Evolutionary conservation across 345 rosid genomes (phyloP).

Genomic region (Durio zibethinus): DNA sequence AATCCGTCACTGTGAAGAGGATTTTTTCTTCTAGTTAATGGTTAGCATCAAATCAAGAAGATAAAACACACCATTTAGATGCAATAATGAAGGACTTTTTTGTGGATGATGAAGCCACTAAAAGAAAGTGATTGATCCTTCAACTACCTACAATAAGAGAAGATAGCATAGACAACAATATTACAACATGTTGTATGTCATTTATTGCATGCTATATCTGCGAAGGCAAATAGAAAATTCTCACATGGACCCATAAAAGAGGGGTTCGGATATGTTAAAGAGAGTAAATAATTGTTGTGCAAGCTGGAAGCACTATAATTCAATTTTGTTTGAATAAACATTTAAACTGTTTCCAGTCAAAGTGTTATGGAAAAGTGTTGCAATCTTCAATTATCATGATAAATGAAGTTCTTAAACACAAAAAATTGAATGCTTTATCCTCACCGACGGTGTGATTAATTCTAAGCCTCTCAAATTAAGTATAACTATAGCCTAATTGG

Average conservation of each 20-base stretch:
- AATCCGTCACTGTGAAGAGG: not conserved
- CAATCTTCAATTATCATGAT: conserved; percentile 3
- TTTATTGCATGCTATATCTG: not conserved
- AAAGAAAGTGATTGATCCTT: not conserved
- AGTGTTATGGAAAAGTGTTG: not conserved
- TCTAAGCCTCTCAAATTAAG: conserved; percentile 9
- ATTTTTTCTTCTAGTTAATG: not conserved
- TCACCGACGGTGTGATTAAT: conserved; percentile 2
- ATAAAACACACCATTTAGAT: not conserved
- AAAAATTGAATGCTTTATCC: not conserved
- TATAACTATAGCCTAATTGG: not conserved
- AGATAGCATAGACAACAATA: not conserved
- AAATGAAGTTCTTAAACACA: not conserved
- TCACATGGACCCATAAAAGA: not conserved
- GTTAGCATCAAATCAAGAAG: not conserved
- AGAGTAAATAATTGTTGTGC: conserved; percentile 3
- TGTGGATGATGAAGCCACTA: not conserved
- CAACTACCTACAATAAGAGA: not conserved
- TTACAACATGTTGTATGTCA: conserved; percentile 5
- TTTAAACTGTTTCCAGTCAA: not conserved
- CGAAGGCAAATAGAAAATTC: not conserved
- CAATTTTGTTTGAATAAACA: not conserved
- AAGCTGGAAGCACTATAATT: not conserved
- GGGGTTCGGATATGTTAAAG: not conserved
- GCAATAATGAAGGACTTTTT: not conserved